Evolutionary conservation across 1,284 basidiomycete genomes (phyloP).

Genomic region (Singerocomus inundabilis): DNA sequence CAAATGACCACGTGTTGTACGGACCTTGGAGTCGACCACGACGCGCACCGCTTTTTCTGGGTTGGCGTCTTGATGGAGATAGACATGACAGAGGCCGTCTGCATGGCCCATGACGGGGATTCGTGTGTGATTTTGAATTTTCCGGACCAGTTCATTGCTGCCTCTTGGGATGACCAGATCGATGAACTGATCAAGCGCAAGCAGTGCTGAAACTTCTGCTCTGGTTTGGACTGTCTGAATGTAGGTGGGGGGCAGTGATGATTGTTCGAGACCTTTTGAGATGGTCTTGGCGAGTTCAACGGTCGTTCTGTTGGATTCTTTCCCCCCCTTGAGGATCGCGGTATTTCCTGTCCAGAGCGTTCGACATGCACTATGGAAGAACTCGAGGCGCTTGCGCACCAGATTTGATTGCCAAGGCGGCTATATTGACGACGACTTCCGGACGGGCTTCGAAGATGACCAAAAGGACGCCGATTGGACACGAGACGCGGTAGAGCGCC

Average conservation of each 20-base stretch:
- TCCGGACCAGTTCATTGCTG: slow-evolving; percentile 86
- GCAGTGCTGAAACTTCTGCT: slow-evolving; percentile 85
- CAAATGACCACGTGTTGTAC: too few species aligned
- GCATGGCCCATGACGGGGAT: slow-evolving; percentile 99
- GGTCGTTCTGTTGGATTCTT: slow-evolving; percentile 84
- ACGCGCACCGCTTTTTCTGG: slow-evolving; percentile 77
- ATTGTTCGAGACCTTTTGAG: slow-evolving; percentile 70
- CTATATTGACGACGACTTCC: slow-evolving; percentile 98
- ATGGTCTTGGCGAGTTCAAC: slow-evolving; percentile 78
- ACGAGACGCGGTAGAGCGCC: slow-evolving; percentile 91
- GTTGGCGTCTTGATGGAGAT: slow-evolving; percentile 83
- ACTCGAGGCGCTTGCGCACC: slow-evolving; percentile 49
- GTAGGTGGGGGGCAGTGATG: slow-evolving; percentile 74
- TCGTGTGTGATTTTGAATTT: slow-evolving; percentile 86
- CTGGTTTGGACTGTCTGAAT: slow-evolving; percentile 93
- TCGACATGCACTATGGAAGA: slow-evolving; percentile 7
- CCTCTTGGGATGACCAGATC: slow-evolving; percentile 97
- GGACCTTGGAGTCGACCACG: slow-evolving; percentile 89
- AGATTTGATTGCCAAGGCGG: slow-evolving; percentile 93
- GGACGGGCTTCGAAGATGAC: slow-evolving; percentile 98
- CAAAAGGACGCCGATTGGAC: slow-evolving; percentile 94
- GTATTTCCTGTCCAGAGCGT: slow-evolving; percentile 67
- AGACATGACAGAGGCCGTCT: slow-evolving; percentile 91
- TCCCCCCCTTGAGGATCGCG: slow-evolving; percentile 96
- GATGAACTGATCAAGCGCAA: slow-evolving; percentile 88